A percentile compares a stretch with the other conserved stretches of the same genome.
Conservation (phyloP, 176 grass and related monocot species). For the Aegilops speltoides region DNA sequence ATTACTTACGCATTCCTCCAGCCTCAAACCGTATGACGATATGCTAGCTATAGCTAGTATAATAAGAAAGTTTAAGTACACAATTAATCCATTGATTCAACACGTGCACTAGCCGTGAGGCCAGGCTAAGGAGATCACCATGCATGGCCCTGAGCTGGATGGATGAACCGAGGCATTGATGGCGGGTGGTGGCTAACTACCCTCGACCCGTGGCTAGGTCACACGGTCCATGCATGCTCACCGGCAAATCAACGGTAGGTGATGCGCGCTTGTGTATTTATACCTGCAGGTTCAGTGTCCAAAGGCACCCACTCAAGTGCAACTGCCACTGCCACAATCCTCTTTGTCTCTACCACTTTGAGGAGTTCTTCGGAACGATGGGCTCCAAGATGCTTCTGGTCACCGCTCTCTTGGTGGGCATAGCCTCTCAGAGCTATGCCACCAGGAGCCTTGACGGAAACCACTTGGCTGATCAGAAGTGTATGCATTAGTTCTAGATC, state of each 20-base stretch:
- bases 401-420: conserved; percentile 51
- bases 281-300: conserved; percentile 15
- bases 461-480: conserved; percentile 52
- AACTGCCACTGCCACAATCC: not conserved
- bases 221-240: conserved; percentile 3
- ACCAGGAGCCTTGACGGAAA: conserved; percentile 41
- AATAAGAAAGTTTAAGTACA: not conserved
- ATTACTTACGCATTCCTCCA: not conserved
- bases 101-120: not conserved
- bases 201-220: conserved; percentile 20
- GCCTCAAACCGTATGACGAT: not conserved
- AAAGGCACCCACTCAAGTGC: conserved; percentile 21
- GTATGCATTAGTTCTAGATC: conserved; percentile 8
- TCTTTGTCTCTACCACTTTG: not conserved
- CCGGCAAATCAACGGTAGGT: not conserved
- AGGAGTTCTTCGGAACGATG: conserved; percentile 26
- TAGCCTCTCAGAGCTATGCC: conserved; percentile 45
- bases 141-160: not conserved
- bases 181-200: conserved; percentile 25
- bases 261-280: conserved; percentile 28
- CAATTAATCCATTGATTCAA: not conserved
- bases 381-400: conserved; percentile 48
- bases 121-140: not conserved
- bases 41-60: not conserved
- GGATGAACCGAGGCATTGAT: conserved; percentile 29